Evolutionary conservation across 805 yeast genomes (phyloP).

Genomic region (Metschnikowia borealis): DNA sequence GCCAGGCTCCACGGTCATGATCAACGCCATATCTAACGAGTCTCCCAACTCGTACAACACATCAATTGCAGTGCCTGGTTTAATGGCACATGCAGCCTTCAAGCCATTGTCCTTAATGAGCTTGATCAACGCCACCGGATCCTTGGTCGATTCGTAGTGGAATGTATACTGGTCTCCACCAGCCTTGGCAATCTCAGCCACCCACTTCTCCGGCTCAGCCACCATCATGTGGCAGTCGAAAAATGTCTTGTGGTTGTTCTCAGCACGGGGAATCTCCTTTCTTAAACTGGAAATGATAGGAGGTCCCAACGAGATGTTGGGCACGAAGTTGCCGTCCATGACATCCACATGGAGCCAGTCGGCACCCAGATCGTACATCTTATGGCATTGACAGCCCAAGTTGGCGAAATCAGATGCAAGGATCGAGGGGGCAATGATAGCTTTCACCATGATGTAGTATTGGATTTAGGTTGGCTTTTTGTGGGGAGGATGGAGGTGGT

Average conservation of each 20-base stretch:
- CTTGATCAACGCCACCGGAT: conserved; percentile 70
- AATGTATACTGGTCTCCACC: conserved; percentile 97
- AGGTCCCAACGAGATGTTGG: conserved; percentile 91
- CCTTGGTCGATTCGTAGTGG: conserved; percentile 88
- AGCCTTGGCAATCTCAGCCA: conserved; percentile 81
- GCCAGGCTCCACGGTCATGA: conserved; percentile 99
- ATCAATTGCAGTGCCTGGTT: conserved; percentile 88
- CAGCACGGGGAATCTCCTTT: conserved; percentile 64
- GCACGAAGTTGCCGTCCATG: conserved; percentile 99
- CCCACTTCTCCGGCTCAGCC: conserved; percentile 88
- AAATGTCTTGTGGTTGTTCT: conserved; percentile 37
- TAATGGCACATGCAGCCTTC: conserved; percentile 90
- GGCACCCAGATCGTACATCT: conserved; percentile 73
- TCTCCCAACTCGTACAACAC: conserved; percentile 73
- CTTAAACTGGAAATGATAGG: conserved; percentile 81
- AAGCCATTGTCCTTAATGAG: conserved; percentile 76
- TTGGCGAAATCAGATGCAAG: conserved; percentile 90
- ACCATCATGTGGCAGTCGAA: conserved; percentile 99
- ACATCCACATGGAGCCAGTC: conserved; percentile 98
- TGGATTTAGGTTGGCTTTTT: too few species aligned
- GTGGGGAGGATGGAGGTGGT: not conserved
- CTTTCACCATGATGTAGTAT: conserved; percentile 55
- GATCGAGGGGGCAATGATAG: conserved; percentile 91
- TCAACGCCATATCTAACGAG: conserved; percentile 85
- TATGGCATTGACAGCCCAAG: conserved; percentile 81